Conservation (phyloP, 805 yeast genomes). For the Yarrowia alimentaria region DNA sequence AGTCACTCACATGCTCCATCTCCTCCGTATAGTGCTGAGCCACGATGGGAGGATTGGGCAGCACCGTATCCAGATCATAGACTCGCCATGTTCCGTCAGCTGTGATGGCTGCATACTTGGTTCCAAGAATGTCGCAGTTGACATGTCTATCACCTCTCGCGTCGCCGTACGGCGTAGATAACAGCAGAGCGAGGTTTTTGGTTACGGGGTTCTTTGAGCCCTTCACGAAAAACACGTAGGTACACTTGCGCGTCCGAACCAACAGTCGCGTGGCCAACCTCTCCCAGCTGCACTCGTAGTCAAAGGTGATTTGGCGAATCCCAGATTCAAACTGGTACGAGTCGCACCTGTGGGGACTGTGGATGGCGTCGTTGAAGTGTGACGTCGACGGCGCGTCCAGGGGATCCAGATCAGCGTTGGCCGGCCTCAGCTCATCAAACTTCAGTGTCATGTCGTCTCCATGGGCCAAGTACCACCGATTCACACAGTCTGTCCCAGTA, state of each 20-base stretch:
- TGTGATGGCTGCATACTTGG: not conserved
- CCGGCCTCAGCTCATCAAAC: too few species aligned
- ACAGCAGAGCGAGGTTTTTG: not conserved
- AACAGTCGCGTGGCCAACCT: not conserved
- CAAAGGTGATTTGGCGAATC: constrained; percentile 12
- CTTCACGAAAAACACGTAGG: not conserved
- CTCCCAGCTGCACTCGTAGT: not conserved
- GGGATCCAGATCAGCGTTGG: too few species aligned
- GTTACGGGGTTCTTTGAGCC: too few species aligned
- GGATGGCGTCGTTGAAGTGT: too few species aligned
- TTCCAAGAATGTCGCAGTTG: not conserved
- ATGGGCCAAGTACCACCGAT: too few species aligned
- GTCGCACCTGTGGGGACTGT: not conserved
- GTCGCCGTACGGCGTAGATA: not conserved
- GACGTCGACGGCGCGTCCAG: too few species aligned
- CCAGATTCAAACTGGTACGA: not conserved
- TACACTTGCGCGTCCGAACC: not conserved
- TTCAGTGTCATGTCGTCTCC: too few species aligned
- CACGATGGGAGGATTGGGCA: not conserved
- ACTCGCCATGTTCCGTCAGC: constrained; percentile 21
- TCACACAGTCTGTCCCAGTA: too few species aligned
- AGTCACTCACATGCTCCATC: constrained; percentile 6
- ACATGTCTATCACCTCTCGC: constrained; percentile 6
- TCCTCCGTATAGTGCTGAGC: not conserved
- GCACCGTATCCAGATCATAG: not conserved